Base-by-base conservation (phyloP, 257 asterid species). In the Orobanche coerulescens region DNA sequence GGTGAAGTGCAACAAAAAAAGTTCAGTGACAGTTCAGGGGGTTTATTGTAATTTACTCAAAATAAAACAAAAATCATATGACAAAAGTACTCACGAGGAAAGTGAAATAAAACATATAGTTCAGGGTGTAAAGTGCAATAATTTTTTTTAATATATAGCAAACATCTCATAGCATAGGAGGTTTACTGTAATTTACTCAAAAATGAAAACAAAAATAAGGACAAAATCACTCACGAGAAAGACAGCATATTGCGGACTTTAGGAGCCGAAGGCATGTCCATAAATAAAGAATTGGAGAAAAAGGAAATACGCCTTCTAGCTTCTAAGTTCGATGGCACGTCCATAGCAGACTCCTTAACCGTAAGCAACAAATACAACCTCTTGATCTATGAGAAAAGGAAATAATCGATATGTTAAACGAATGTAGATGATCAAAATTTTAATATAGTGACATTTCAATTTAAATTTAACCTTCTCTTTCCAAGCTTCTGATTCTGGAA, bases 201-300 rank as follows among this genome's bases (percentile, higher is more conserved):
- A n/a, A n/a, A 11, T 50, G 31, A 18, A 14, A 46, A 42, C 20
- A 0, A 7, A 39, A 49, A 58, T 34, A 23, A 7, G 30, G 15
- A 24, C 3, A 69, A 54, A 36, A 65, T n/a, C 50, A 86, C 95
- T 87, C 73, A 90, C 97, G 95, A 84, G 90, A 90, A 90, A 11
- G 97, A 83, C 49, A 90, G 85, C 97, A 90, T 90, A 70, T 90
- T 90, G 69, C 97, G 95, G 64, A 90, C 97, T 90, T 87, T 90
- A 47, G 97, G 97, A 49, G 97, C 95, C 0, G 77, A 22, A 59
- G 97, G 97, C 97, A 90, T 90, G 69, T 90, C 93, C 97, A 90
- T 90, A 70, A 90, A 90, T 82, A 90, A 72, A 50, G 97, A 90
- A 73, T 90, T 90, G 37, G 95, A 87, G 82, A 87, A 90, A 77